phyloP scores from a whole-genome alignment of 805 yeast genomes.

The Isabelozyma pseudorhagii region DNA sequence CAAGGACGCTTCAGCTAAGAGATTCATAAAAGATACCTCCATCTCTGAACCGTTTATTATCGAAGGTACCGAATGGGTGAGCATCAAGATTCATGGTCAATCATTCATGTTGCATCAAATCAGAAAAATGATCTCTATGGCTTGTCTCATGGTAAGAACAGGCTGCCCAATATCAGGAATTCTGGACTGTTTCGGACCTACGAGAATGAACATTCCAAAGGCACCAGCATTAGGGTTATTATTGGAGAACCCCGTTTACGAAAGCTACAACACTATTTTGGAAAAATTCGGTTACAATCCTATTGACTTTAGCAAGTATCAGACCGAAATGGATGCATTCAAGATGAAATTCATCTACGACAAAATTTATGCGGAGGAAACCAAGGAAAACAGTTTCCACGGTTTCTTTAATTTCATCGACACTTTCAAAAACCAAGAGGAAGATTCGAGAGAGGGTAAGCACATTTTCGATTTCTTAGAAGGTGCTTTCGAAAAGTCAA shows the following conservation, averaged over 20 bases:
- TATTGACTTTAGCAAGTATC: constrained; percentile 64
- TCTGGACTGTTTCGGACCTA: constrained; percentile 67
- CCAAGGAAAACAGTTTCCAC: constrained; percentile 79
- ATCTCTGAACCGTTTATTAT: constrained; percentile 90
- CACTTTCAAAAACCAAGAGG: constrained; percentile 49
- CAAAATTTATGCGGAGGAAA: constrained; percentile 88
- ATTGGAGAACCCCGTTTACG: constrained; percentile 89
- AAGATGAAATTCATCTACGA: constrained; percentile 88
- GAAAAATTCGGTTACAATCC: constrained; percentile 74
- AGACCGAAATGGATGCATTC: constrained; percentile 74
- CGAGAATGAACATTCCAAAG: constrained; percentile 86
- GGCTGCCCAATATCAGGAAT: constrained; percentile 81
- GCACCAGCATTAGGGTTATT: constrained; percentile 95
- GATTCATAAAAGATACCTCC: constrained; percentile 75
- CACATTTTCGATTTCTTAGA: constrained; percentile 60
- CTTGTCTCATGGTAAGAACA: constrained; percentile 77
- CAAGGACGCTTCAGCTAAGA: constrained; percentile 79
- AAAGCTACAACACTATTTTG: constrained; percentile 71
- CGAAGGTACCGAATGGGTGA: constrained; percentile 93
- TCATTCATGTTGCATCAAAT: constrained; percentile 98
- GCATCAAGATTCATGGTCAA: constrained; percentile 96
- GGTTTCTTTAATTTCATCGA: constrained; percentile 92
- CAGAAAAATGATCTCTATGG: constrained; percentile 97
- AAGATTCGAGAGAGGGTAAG: constrained; percentile 47
- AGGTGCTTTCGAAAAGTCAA: constrained; percentile 39